phyloP scores from a whole-genome alignment of 148 eudicot species.

The Diospyros kaki region DNA sequence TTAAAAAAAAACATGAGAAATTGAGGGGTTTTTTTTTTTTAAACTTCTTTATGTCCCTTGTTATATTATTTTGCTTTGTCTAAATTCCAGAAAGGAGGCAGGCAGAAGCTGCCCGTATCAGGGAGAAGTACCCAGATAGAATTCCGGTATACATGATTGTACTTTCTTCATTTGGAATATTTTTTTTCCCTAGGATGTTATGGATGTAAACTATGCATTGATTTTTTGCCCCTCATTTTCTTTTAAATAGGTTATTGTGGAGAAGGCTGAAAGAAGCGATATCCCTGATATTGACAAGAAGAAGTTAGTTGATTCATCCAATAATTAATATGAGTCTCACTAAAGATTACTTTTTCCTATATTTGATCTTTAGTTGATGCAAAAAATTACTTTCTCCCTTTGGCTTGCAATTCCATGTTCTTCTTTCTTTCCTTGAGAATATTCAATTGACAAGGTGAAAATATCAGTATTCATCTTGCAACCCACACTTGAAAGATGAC shows the following conservation, averaged over 20 bases:
- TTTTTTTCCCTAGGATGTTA: neutral
- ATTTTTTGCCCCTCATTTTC: neutral
- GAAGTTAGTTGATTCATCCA: constrained; percentile 44
- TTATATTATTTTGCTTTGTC: neutral
- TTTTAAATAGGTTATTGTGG: constrained; percentile 68
- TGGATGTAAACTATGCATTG: neutral
- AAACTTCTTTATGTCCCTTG: neutral
- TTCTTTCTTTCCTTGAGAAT: too few relatives aligned
- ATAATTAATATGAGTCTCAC: neutral
- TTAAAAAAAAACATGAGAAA: neutral
- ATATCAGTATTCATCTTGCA: too few relatives aligned
- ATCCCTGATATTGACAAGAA: constrained; percentile 93
- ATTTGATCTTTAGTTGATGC: neutral
- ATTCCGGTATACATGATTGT: constrained; percentile 55
- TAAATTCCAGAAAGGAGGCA: constrained; percentile 72
- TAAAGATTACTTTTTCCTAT: neutral
- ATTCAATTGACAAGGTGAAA: too few relatives aligned
- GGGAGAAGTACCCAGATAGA: constrained; percentile 96
- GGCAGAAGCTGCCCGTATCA: constrained; percentile 94
- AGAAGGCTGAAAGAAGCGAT: constrained; percentile 88
- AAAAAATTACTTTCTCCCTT: too few relatives aligned
- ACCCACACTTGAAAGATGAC: too few relatives aligned
- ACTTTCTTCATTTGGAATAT: neutral
- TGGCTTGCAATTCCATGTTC: too few relatives aligned
- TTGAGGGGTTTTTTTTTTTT: too few relatives aligned